phyloP scores from a whole-genome alignment of 2,329 filamentous ascomycete species.

The Monilinia fructigena region DNA sequence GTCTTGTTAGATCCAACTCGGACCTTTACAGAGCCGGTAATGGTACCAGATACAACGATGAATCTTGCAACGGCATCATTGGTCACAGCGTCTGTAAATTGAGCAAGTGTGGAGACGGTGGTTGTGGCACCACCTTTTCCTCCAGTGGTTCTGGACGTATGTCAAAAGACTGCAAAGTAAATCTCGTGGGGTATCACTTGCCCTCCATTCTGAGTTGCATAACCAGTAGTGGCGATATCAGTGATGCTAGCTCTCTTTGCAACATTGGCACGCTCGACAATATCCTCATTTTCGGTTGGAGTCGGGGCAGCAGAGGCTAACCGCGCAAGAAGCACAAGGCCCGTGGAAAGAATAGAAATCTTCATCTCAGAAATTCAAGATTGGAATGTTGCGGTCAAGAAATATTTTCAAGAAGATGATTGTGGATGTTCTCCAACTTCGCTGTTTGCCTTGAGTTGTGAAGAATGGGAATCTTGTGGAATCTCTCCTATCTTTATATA shows the following conservation, averaged over 20 bases:
- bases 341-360: conserved; percentile 48
- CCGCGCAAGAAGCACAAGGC: conserved; percentile 45
- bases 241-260: conserved; percentile 48
- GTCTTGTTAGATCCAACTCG: conserved; percentile 45
- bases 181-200: background rate
- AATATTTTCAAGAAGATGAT: background rate
- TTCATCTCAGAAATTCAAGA: conserved; percentile 45
- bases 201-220: conserved; percentile 46
- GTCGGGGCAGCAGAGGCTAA: conserved; percentile 48
- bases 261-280: conserved; percentile 25
- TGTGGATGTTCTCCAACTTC: background rate
- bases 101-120: conserved; percentile 48
- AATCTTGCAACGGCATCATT: conserved; percentile 46
- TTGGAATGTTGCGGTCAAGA: background rate
- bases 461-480: conserved; percentile 1
- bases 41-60: conserved; percentile 46
- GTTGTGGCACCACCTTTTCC: conserved; percentile 47
- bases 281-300: conserved; percentile 43
- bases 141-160: conserved; percentile 44
- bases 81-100: conserved; percentile 17
- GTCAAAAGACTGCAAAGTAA: background rate
- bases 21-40: conserved; percentile 28
- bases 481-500: conserved; percentile 4
- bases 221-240: conserved; percentile 43
- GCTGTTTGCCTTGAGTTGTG: background rate